Evolutionary conservation across 2,329 filamentous ascomycete genomes (phyloP).

Genomic region (Epichloe gansuensis): DNA sequence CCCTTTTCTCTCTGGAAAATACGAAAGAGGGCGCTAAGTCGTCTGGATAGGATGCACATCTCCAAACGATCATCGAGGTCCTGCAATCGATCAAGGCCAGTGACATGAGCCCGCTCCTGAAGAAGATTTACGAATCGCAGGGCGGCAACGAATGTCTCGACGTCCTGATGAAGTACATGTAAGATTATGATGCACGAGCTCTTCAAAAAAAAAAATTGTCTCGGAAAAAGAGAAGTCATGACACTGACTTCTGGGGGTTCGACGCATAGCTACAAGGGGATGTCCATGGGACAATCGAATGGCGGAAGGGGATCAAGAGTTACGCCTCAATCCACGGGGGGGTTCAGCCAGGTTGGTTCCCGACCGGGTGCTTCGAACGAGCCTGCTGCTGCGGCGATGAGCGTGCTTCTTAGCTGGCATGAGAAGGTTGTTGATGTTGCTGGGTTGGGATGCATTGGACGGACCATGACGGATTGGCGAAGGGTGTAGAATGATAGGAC

Average conservation of each 20-base stretch:
- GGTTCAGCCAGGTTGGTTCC: slow-evolving; percentile 67
- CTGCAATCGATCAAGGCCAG: slow-evolving; percentile 91
- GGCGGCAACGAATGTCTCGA: slow-evolving; percentile 79
- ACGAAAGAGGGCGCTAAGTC: neutral
- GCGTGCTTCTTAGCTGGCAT: slow-evolving; percentile 93
- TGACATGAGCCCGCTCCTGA: slow-evolving; percentile 84
- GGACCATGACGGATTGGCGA: slow-evolving; percentile 92
- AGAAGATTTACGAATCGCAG: slow-evolving; percentile 63
- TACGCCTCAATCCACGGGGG: slow-evolving; percentile 60
- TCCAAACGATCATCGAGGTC: slow-evolving; percentile 82
- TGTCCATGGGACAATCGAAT: slow-evolving; percentile 42
- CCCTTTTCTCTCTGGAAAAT: neutral
- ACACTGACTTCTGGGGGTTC: neutral
- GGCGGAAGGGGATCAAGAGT: slow-evolving; percentile 19
- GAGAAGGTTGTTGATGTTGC: slow-evolving; percentile 95
- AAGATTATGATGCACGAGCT: slow-evolving; percentile 12
- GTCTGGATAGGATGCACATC: slow-evolving; percentile 57
- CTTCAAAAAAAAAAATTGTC: neutral
- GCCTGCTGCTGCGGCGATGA: slow-evolving; percentile 81
- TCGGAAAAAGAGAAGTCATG: neutral
- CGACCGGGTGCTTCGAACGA: slow-evolving; percentile 42
- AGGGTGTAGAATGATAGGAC: slow-evolving; percentile 35
- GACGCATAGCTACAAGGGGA: slow-evolving; percentile 68
- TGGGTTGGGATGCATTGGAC: slow-evolving; percentile 78
- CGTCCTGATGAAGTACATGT: slow-evolving; percentile 96